Evolutionary conservation across 2,329 filamentous ascomycete genomes (phyloP).

Genomic region (Hypoxylon sp.): DNA sequence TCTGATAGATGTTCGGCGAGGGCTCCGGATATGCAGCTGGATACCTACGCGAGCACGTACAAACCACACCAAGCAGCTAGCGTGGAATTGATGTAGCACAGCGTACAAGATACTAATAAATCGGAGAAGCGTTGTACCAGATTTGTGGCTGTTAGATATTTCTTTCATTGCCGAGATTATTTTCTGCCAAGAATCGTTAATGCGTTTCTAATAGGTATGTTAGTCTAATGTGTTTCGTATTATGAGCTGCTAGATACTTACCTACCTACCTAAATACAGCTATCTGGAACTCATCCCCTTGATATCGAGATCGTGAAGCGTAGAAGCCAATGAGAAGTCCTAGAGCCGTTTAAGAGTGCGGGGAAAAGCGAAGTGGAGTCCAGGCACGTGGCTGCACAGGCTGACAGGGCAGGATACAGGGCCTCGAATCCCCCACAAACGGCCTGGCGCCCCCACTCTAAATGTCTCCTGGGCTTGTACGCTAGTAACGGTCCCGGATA

Average conservation of each 20-base stretch:
- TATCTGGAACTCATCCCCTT: background rate
- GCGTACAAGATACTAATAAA: slow-evolving; percentile 36
- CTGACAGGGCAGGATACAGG: slow-evolving; percentile 9
- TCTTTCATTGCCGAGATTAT: slow-evolving; percentile 3
- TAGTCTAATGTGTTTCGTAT: background rate
- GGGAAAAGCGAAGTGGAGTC: slow-evolving; percentile 26
- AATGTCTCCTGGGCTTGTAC: slow-evolving; percentile 20
- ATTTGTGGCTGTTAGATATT: slow-evolving; percentile 39
- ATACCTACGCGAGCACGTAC: slow-evolving; percentile 11
- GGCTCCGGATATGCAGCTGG: slow-evolving; percentile 19
- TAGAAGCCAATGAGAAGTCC: background rate
- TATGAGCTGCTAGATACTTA: background rate
- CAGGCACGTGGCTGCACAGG: slow-evolving; percentile 31
- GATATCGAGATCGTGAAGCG: background rate
- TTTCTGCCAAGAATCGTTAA: background rate
- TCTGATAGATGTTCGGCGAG: slow-evolving; percentile 16
- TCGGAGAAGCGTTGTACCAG: slow-evolving; percentile 37
- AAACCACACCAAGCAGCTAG: background rate
- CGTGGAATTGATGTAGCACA: slow-evolving; percentile 15
- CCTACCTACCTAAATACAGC: no score
- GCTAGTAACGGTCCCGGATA: slow-evolving; percentile 4
- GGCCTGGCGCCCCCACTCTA: slow-evolving; percentile 14
- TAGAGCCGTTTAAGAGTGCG: slow-evolving; percentile 13
- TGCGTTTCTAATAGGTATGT: background rate
- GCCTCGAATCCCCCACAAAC: slow-evolving; percentile 26